A percentile compares a stretch with the other conserved stretches of the same genome.
These are phyloP conservation scores for Hansenula anomala DNA, from an alignment of 1,139 yeast species.

Conservation along the genomic window DNA sequence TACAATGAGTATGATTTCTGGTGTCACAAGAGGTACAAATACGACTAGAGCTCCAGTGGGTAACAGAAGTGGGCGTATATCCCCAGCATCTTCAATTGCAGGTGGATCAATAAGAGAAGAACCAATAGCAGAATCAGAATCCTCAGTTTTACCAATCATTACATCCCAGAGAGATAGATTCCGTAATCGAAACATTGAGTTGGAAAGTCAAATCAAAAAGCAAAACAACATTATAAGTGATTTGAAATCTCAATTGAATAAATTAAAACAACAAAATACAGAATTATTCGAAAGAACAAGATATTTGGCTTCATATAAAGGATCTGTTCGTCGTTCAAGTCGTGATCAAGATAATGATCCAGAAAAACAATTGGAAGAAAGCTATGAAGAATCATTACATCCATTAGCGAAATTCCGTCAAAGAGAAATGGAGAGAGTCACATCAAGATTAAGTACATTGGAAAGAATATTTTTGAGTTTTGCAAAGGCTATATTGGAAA, in stretches of 20 bases:
- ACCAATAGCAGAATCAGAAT: conserved; percentile 12
- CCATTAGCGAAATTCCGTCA: conserved; percentile 83
- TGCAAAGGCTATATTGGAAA: conserved; percentile 71
- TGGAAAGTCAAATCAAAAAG: conserved; percentile 75
- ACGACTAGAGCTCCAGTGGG: conserved; percentile 8
- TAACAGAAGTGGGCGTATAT: conserved; percentile 27
- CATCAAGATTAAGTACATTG: conserved; percentile 66
- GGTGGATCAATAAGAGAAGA: conserved; percentile 35
- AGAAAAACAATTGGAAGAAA: conserved; percentile 55
- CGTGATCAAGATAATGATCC: conserved; percentile 28
- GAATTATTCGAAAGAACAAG: conserved; percentile 79
- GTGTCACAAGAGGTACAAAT: conserved; percentile 38
- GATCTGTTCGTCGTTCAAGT: conserved; percentile 18
- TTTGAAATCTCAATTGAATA: conserved; percentile 57
- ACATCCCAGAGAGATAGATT: conserved; percentile 95
- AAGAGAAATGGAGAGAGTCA: conserved; percentile 71
- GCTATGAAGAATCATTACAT: conserved; percentile 74
- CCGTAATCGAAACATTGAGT: conserved; percentile 71
- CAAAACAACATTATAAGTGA: conserved; percentile 51
- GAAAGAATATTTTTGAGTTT: conserved; percentile 76
- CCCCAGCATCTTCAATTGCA: conserved; percentile 47
- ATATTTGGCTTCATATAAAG: conserved; percentile 53
- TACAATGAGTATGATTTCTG: conserved; percentile 65
- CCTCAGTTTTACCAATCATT: conserved; percentile 73
- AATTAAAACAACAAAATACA: conserved; percentile 67